A percentile compares a stretch with the other conserved stretches of the same genome.
Evolutionary conservation across 805 yeast genomes (phyloP).

Genomic region (Kregervanrija delftensis): DNA sequence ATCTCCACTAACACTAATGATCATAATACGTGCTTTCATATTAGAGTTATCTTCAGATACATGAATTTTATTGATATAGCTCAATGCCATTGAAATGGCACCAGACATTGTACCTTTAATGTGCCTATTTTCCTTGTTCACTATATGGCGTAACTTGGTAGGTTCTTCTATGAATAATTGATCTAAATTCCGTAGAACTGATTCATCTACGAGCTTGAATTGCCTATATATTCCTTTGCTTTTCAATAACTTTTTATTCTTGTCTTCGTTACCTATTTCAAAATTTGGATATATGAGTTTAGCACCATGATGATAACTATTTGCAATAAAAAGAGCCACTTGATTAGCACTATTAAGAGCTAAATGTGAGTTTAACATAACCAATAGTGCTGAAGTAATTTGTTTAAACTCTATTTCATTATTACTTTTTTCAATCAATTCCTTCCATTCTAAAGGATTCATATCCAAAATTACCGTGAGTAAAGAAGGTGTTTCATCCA

Average conservation of each 20-base stretch:
- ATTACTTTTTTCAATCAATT: conserved; percentile 28
- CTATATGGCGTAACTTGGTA: conserved; percentile 13
- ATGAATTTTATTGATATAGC: conserved; percentile 67
- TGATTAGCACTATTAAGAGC: conserved; percentile 78
- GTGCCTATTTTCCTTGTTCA: conserved; percentile 22
- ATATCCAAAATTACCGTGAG: conserved; percentile 74
- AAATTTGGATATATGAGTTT: conserved; percentile 58
- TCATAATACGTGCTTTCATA: conserved; percentile 59
- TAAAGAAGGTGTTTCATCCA: conserved; percentile 70
- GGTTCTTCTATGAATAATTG: conserved; percentile 32
- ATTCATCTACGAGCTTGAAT: conserved; percentile 72
- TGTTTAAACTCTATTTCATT: conserved; percentile 44
- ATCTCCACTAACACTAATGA: conserved; percentile 64
- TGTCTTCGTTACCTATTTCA: conserved; percentile 10
- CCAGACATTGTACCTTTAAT: conserved; percentile 56
- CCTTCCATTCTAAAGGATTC: conserved; percentile 64
- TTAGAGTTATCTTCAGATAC: conserved; percentile 37
- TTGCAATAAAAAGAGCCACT: conserved; percentile 75
- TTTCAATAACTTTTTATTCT: conserved; percentile 25
- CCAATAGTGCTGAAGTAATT: conserved; percentile 58
- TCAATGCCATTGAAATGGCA: conserved; percentile 74
- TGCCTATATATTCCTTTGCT: conserved; percentile 75
- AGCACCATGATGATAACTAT: conserved; percentile 52
- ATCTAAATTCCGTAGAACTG: conserved; percentile 55
- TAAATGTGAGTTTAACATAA: conserved; percentile 80